Percentiles rank a stretch among this genome's conserved stretches.
These are phyloP conservation scores for Diutina rugosa DNA, from an alignment of 1,139 yeast species.

Conservation along the genomic window DNA sequence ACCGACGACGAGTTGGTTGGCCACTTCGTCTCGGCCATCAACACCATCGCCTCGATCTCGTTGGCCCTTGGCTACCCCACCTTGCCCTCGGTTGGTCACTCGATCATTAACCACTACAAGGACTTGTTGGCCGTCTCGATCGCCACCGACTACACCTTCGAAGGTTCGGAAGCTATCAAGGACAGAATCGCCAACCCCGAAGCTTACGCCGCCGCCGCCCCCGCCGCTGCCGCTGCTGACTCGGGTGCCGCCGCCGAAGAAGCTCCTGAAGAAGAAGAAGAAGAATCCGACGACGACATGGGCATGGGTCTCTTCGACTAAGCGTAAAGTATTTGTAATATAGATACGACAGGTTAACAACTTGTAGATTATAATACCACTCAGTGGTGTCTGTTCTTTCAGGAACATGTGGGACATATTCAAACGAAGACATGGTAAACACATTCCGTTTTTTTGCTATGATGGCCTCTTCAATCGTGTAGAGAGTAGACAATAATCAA, in stretches of 20 bases:
- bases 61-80: slow-evolving; percentile 99
- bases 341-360: neutral
- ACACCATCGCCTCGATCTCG: slow-evolving; percentile 90
- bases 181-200: slow-evolving; percentile 77
- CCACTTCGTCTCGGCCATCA: slow-evolving; percentile 88
- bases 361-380: too few relatives aligned
- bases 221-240: slow-evolving; percentile 52
- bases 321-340: slow-evolving; percentile 12
- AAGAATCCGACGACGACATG: slow-evolving; percentile 62
- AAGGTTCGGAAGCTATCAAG: slow-evolving; percentile 97
- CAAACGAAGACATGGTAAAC: too few relatives aligned
- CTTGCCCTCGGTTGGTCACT: slow-evolving; percentile 98
- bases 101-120: slow-evolving; percentile 98
- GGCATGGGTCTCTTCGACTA: slow-evolving; percentile 99
- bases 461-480: too few relatives aligned
- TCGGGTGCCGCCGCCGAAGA: slow-evolving; percentile 69
- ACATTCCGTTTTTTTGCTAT: too few relatives aligned
- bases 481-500: too few relatives aligned
- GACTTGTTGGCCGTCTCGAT: slow-evolving; percentile 94
- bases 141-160: slow-evolving; percentile 98
- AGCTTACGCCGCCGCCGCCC: slow-evolving; percentile 99
- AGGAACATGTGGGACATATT: too few relatives aligned
- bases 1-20: slow-evolving; percentile 91
- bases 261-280: slow-evolving; percentile 51
- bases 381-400: too few relatives aligned